Percentiles rank a stretch among this genome's conserved stretches.
Evolutionary conservation across 768 basidiomycete genomes (phyloP).

Genomic region (Heimioporus sp.): DNA sequence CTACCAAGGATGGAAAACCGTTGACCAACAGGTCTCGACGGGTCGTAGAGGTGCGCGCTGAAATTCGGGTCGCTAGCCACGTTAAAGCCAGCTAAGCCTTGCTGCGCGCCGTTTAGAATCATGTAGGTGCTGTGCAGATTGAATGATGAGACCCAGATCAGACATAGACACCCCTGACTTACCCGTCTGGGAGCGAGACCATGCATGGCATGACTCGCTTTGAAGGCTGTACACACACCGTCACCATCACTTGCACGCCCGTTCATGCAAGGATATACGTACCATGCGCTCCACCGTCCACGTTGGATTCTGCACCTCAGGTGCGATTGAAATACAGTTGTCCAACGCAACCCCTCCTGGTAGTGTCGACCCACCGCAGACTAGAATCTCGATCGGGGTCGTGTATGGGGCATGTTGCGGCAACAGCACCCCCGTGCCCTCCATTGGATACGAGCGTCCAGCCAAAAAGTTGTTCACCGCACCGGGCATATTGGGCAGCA

Average conservation of each 20-base stretch:
- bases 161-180: background rate
- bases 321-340: slow-evolving; percentile 69
- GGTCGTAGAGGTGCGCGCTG: slow-evolving; percentile 68
- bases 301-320: slow-evolving; percentile 56
- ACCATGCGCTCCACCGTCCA: slow-evolving; percentile 85
- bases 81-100: slow-evolving; percentile 73
- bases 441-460: slow-evolving; percentile 76
- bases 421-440: slow-evolving; percentile 67
- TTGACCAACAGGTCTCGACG: slow-evolving; percentile 51
- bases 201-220: slow-evolving; percentile 77
- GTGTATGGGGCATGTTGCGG: slow-evolving; percentile 75
- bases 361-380: slow-evolving; percentile 74
- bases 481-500: slow-evolving; percentile 72
- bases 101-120: slow-evolving; percentile 71
- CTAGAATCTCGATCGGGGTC: slow-evolving; percentile 59
- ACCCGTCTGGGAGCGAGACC: slow-evolving; percentile 54
- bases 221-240: slow-evolving; percentile 47
- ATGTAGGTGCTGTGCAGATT: slow-evolving; percentile 49
- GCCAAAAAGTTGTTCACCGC: slow-evolving; percentile 69
- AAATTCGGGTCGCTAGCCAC: slow-evolving; percentile 63
- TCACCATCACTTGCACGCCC: background rate
- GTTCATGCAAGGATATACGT: slow-evolving; percentile 16
- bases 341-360: slow-evolving; percentile 52
- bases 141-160: slow-evolving; percentile 33
- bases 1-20: slow-evolving; percentile 64